A percentile compares a stretch with the other conserved stretches of the same genome.
phyloP scores from a whole-genome alignment of 148 eudicot species.

The Persicaria maculosa region DNA sequence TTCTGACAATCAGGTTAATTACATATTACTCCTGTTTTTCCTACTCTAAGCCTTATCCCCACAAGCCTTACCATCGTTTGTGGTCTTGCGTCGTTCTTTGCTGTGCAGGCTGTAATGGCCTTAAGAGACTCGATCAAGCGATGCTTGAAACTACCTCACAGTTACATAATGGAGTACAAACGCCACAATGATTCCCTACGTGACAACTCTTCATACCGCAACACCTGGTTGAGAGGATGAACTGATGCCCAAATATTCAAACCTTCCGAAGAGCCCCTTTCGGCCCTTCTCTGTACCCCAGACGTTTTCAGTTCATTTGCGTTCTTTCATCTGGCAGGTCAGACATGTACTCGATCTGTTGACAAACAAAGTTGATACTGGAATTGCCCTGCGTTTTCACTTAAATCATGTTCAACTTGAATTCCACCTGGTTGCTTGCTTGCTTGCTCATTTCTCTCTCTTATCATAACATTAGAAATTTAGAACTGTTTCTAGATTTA shows the following conservation, averaged over 20 bases:
- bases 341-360: background rate
- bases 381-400: background rate
- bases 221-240: constrained; percentile 94
- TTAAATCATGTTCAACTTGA: background rate
- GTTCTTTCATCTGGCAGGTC: too few species aligned
- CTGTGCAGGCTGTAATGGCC: constrained; percentile 72
- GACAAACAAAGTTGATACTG: constrained; percentile 4
- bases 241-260: background rate
- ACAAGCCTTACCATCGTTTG: background rate
- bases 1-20: constrained; percentile 73
- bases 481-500: too few species aligned
- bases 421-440: too few species aligned
- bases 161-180: constrained; percentile 93
- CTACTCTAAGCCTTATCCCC: background rate
- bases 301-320: too few species aligned
- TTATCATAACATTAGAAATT: too few species aligned
- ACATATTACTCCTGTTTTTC: background rate
- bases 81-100: background rate
- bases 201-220: constrained; percentile 85
- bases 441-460: too few species aligned
- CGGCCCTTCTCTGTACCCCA: too few species aligned
- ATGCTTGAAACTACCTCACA: constrained; percentile 81
- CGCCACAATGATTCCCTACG: constrained; percentile 94
- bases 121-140: constrained; percentile 86
- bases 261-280: background rate